Evolutionary conservation across 306 rosid species (phyloP).

Genomic region (Begonia masoniana): DNA sequence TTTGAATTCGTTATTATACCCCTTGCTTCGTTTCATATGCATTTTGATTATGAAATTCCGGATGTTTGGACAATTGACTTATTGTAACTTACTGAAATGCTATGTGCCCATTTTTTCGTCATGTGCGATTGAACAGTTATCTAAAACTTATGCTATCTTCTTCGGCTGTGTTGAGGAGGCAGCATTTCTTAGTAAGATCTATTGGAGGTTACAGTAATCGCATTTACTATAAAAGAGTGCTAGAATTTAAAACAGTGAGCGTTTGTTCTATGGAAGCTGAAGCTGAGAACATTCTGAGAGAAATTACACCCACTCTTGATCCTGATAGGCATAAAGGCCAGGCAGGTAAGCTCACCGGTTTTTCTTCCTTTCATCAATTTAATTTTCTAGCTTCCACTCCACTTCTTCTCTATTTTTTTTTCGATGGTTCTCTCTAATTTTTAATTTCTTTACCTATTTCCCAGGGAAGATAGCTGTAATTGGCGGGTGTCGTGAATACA

Average conservation of each 20-base stretch:
- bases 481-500: slow-evolving; percentile 97
- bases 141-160: slow-evolving; percentile 39
- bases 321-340: slow-evolving; percentile 65
- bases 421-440: background rate
- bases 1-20: background rate
- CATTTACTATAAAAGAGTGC: slow-evolving; percentile 23
- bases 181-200: slow-evolving; percentile 52
- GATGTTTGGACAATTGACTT: background rate
- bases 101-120: background rate
- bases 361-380: background rate
- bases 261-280: slow-evolving; percentile 36
- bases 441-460: slow-evolving; percentile 16
- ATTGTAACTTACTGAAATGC: background rate
- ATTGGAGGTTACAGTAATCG: slow-evolving; percentile 31
- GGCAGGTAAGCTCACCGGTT: slow-evolving; percentile 39
- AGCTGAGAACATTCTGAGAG: slow-evolving; percentile 44
- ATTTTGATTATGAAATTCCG: background rate
- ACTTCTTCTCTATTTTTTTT: background rate
- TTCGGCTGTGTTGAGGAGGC: slow-evolving; percentile 59
- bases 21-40: background rate
- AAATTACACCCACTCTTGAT: slow-evolving; percentile 68
- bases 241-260: slow-evolving; percentile 16
- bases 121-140: background rate
- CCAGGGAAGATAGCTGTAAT: slow-evolving; percentile 86
- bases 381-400: background rate